These are phyloP conservation scores for Zelonia costaricensis DNA, from an alignment of 208 protist genomes.

Conservation along the genomic window DNA sequence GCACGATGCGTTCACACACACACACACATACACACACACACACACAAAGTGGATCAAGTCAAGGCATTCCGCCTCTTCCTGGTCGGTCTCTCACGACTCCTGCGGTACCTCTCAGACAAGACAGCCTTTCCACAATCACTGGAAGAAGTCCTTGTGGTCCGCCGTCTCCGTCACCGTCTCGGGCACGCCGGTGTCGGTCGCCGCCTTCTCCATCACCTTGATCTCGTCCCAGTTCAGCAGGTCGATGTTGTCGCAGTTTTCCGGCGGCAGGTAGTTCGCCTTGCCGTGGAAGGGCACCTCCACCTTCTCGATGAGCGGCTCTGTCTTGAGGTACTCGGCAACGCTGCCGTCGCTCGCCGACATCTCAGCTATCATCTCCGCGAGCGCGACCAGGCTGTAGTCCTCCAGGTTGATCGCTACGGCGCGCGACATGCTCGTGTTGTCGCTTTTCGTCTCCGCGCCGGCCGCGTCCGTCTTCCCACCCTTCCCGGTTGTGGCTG, in stretches of 20 bases:
- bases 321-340: constrained; percentile 64
- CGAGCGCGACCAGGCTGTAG: constrained; percentile 80
- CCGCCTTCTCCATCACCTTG: constrained; percentile 49
- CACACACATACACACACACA: not conserved
- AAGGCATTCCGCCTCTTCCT: not conserved
- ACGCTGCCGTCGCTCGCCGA: constrained; percentile 49
- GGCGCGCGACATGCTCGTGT: constrained; percentile 8
- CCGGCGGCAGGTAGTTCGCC: constrained; percentile 72
- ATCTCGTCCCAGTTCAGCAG: constrained; percentile 71
- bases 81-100: not conserved
- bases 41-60: not conserved
- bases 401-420: constrained; percentile 72
- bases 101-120: not conserved
- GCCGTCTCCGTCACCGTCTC: constrained; percentile 66
- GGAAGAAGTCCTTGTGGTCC: constrained; percentile 73
- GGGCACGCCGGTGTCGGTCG: constrained; percentile 22
- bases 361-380: constrained; percentile 80
- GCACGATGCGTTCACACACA: not conserved
- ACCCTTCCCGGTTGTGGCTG: no score
- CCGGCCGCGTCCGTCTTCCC: not conserved
- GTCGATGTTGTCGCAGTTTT: constrained; percentile 89
- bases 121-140: constrained; percentile 24
- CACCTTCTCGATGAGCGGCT: constrained; percentile 82
- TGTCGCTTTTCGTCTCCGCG: not conserved
- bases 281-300: constrained; percentile 71